Conservation (phyloP, 179 eudicot species). For the Drosera spatulata region DNA sequence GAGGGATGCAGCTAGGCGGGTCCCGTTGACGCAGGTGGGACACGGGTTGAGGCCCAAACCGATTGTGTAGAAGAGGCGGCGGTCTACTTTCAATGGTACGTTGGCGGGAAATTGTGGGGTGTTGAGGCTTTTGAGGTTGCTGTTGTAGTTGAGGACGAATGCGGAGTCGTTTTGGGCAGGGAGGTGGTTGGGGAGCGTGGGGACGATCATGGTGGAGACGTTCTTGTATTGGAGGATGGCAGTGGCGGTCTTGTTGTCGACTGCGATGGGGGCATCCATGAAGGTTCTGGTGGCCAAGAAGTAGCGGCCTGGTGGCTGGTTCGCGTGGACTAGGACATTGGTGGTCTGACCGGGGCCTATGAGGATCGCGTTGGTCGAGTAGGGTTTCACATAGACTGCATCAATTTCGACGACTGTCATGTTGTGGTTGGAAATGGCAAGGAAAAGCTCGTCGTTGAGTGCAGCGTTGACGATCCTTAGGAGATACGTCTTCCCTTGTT, state of each 20-base stretch:
- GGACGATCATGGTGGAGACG: not conserved
- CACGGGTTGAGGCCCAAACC: constrained; percentile 34
- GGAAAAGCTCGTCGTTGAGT: constrained; percentile 38
- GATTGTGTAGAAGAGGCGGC: constrained; percentile 24
- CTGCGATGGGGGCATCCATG: constrained; percentile 32
- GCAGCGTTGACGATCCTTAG: constrained; percentile 29
- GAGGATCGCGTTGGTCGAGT: constrained; percentile 24
- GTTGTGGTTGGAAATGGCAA: constrained; percentile 27
- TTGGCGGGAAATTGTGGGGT: constrained; percentile 21
- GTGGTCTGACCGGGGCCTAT: constrained; percentile 42
- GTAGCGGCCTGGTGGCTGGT: constrained; percentile 19
- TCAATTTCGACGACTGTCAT: constrained; percentile 43
- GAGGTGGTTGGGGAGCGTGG: constrained; percentile 19
- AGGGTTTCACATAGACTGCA: constrained; percentile 38
- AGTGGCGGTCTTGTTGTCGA: constrained; percentile 27
- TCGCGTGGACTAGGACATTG: constrained; percentile 23
- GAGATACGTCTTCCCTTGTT: constrained; percentile 27
- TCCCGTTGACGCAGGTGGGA: constrained; percentile 21
- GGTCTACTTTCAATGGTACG: constrained; percentile 27
- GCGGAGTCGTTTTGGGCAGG: constrained; percentile 30
- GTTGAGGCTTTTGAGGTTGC: constrained; percentile 26
- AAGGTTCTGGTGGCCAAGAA: constrained; percentile 27
- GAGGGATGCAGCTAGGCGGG: constrained; percentile 4
- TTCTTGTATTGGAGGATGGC: constrained; percentile 24
- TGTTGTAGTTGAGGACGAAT: constrained; percentile 15